Conservation (phyloP, 106 monocot species). For the Posidonia australis region DNA sequence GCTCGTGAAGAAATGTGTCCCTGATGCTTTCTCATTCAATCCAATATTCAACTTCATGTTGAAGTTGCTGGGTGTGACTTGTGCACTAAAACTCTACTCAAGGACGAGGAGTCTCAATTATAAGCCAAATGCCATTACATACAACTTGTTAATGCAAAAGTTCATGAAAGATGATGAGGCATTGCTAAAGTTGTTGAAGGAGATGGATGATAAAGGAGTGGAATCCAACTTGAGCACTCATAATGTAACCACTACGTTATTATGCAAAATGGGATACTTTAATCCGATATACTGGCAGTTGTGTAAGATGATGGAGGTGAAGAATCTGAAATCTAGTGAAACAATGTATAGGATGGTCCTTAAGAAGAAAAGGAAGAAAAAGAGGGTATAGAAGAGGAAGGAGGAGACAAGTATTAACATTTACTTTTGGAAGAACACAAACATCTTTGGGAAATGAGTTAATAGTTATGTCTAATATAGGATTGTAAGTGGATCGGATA, state of each 20-base stretch:
- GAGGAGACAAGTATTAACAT: no score
- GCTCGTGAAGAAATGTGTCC: constrained; percentile 30
- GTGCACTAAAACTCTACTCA: constrained; percentile 44
- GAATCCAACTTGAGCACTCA: constrained; percentile 84
- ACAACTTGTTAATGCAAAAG: constrained; percentile 63
- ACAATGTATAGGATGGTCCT: constrained; percentile 36
- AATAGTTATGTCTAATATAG: no score
- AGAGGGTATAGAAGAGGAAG: no score
- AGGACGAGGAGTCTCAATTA: constrained; percentile 62
- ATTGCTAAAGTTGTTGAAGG: constrained; percentile 71
- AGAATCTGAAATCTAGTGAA: constrained; percentile 42
- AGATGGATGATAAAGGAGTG: constrained; percentile 74
- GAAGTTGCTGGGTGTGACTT: constrained; percentile 35
- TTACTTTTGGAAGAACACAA: no score
- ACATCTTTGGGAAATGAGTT: no score
- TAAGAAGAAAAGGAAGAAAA: no score
- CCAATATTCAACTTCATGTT: constrained; percentile 47
- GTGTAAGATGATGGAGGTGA: constrained; percentile 79
- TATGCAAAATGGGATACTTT: constrained; percentile 72
- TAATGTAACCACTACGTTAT: constrained; percentile 40
- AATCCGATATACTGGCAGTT: constrained; percentile 44
- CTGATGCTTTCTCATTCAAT: constrained; percentile 67
- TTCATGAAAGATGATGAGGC: constrained; percentile 63
- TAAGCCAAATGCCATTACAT: constrained; percentile 52
- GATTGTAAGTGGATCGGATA: no score